Evolutionary conservation across 805 yeast species (phyloP), one percentile per base, ranked within the genome.

Genomic region (Candida dajiaensis): DNA sequence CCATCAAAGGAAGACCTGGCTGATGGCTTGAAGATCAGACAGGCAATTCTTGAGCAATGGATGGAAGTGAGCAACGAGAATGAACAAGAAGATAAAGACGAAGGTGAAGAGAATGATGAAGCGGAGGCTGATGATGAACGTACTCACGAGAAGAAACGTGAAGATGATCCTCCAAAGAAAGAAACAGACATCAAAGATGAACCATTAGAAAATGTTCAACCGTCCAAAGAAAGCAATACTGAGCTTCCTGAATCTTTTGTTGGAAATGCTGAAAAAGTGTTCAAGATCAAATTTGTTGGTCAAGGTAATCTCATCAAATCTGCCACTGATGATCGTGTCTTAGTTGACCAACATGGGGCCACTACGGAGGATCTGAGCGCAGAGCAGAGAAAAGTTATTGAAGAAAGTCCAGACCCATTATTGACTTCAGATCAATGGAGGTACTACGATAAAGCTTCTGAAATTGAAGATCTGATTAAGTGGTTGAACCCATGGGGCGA

Each of bases 401-500:
- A 85, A 55, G 96, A 87, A 58, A 67, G 71, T 2, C 77, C 83
- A 1, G 78, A 73, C 46, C 76, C 80, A 6, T 59, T 87, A 20
- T 53, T 81, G 10, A 64, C 72, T 13, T 70, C 76, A 11, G 50
- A 64, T 6, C 77, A 78, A 33, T 89, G 97, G 97, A 76, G 83
- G 45, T 86, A 64, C 54, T 77, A 80, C 52, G 95, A 89, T 53
- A 67, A 60, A 2, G 70, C 74, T 0, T 76, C 73, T n/a, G 83
- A 84, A 36, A 63, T 89, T 28, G 77, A 76, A 1, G 60, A 60
- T 13, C 59, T 90, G 22, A 48, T 82, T 9, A 61, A 65, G n/a
- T 84, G 92, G 88, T 68, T 89, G 42, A 81, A 84, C 54, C 80
- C 78, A 4, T 79, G 83, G 75, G 97, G 97, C 3, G 70, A 68